These are phyloP conservation scores for Tuber melanosporum DNA, from an alignment of 495 filamentous ascomycete genomes.

Conservation along the genomic window DNA sequence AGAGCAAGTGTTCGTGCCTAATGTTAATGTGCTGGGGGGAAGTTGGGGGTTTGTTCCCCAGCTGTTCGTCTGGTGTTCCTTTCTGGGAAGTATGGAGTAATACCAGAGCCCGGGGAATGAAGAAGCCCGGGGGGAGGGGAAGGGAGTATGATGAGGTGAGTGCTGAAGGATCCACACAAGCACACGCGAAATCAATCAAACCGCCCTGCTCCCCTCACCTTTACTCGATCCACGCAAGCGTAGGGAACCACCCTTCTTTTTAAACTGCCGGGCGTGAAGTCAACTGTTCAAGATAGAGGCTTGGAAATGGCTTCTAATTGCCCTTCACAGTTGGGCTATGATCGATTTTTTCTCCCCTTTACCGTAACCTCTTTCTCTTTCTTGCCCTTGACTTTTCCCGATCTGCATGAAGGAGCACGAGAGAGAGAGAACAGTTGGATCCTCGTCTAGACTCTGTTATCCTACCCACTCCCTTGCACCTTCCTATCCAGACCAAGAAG, in stretches of 20 bases:
- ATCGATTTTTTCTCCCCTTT: neutral
- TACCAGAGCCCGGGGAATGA: neutral
- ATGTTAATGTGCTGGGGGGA: neutral
- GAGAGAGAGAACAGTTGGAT: neutral
- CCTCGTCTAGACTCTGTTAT: neutral
- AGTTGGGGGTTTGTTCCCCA: neutral
- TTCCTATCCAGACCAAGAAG: neutral
- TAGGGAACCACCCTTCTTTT: neutral
- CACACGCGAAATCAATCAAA: neutral
- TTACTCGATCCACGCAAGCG: neutral
- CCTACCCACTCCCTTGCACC: neutral
- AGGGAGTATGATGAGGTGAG: neutral
- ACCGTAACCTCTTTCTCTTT: neutral
- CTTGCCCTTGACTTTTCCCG: neutral
- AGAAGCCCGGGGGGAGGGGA: neutral
- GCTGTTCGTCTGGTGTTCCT: neutral
- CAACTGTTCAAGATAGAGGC: neutral
- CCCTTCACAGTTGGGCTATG: neutral
- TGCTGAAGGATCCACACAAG: neutral
- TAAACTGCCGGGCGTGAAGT: conserved; percentile 2
- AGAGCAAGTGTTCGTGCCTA: neutral
- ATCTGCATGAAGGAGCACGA: neutral
- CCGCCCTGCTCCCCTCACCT: neutral
- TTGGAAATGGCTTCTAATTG: neutral
- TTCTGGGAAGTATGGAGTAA: neutral